A percentile compares a stretch with the other conserved stretches of the same genome.
These are phyloP conservation scores for Prosopis cineraria DNA, from an alignment of 306 rosid species.

Conservation along the genomic window DNA sequence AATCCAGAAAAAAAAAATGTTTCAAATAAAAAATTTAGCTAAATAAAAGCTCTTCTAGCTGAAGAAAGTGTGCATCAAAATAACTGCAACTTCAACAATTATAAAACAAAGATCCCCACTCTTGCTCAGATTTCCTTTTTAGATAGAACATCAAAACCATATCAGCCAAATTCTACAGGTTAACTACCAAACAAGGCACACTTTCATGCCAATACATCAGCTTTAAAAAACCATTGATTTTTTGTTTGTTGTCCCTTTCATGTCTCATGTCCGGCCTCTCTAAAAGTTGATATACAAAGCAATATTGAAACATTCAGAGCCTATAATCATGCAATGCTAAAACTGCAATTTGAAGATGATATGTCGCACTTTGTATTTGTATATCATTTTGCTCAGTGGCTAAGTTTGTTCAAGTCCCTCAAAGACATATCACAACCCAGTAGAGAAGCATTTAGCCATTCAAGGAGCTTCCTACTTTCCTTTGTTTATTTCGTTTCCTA, in stretches of 20 bases:
- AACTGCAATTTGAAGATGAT: background rate
- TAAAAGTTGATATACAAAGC: background rate
- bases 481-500: background rate
- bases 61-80: constrained; percentile 7
- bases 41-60: background rate
- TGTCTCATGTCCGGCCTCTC: background rate
- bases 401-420: background rate
- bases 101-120: background rate
- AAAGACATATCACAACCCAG: background rate
- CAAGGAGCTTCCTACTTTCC: background rate
- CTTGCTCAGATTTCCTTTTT: background rate
- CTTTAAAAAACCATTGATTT: background rate
- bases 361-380: background rate
- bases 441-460: background rate
- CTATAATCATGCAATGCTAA: background rate
- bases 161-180: background rate
- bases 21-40: background rate
- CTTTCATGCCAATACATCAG: background rate
- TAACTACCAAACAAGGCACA: background rate
- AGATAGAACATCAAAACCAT: background rate
- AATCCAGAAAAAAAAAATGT: background rate
- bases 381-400: background rate
- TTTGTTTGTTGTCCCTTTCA: background rate
- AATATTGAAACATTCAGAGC: background rate
- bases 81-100: background rate